Evolutionary conservation across 768 basidiomycete genomes (phyloP).

Genomic region (Russula dissimulans): DNA sequence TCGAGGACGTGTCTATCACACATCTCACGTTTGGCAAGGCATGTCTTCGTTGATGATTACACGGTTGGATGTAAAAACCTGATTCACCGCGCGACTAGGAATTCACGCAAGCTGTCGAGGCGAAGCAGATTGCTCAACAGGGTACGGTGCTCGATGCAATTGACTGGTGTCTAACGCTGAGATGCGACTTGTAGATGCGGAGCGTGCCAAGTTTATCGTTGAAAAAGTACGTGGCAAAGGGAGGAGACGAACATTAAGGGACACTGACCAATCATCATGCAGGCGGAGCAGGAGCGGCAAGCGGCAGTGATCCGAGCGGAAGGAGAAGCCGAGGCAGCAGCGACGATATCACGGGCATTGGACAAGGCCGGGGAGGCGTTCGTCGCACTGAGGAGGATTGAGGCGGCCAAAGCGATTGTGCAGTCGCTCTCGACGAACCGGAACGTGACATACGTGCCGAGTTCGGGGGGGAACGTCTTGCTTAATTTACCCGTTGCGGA

Average conservation of each 20-base stretch:
- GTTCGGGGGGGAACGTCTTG: constrained; percentile 69
- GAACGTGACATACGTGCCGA: constrained; percentile 88
- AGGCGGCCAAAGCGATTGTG: constrained; percentile 96
- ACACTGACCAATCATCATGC: constrained; percentile 7
- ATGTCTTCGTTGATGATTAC: constrained; percentile 13
- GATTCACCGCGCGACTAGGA: constrained; percentile 41
- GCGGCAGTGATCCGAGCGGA: constrained; percentile 97
- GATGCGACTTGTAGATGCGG: constrained; percentile 58
- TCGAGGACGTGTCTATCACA: constrained; percentile 97
- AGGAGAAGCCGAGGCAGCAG: constrained; percentile 95
- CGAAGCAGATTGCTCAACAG: constrained; percentile 99
- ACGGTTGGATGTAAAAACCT: background rate
- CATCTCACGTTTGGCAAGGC: constrained; percentile 85
- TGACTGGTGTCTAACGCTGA: background rate
- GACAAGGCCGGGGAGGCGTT: constrained; percentile 95
- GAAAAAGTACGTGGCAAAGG: constrained; percentile 62
- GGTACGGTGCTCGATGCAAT: constrained; percentile 36
- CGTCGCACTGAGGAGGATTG: constrained; percentile 90
- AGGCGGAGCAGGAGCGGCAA: constrained; percentile 99
- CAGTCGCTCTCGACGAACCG: constrained; percentile 67
- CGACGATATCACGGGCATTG: constrained; percentile 83
- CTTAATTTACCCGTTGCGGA: constrained; percentile 67
- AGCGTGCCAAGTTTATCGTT: constrained; percentile 97
- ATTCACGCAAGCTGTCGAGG: constrained; percentile 98
- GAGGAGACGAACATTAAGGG: background rate